Conservation (phyloP, 1,284 basidiomycete species). For the Ceratobasidium sp. region DNA sequence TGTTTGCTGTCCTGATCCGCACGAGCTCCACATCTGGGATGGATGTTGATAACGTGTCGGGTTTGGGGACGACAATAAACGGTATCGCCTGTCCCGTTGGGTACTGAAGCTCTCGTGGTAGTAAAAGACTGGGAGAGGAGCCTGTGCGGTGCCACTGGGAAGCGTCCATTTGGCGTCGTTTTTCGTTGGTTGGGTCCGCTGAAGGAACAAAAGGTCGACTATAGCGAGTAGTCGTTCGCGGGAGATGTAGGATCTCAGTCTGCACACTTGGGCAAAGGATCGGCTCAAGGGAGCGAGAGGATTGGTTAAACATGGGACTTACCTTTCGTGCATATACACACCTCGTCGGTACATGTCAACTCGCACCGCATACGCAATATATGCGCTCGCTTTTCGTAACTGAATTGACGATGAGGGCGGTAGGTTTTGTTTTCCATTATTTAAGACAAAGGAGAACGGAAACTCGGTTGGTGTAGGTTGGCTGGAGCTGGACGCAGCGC, state of each 20-base stretch:
- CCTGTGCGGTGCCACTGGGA: constrained; percentile 9
- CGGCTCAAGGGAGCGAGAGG: neutral
- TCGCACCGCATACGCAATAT: constrained; percentile 33
- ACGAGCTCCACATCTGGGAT: constrained; percentile 23
- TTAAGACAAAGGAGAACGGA: constrained; percentile 24
- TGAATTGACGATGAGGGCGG: constrained; percentile 30
- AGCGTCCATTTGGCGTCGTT: constrained; percentile 26
- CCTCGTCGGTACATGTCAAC: constrained; percentile 40
- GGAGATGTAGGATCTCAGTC: constrained; percentile 34
- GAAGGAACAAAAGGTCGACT: constrained; percentile 22
- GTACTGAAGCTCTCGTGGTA: constrained; percentile 8
- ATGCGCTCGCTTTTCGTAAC: constrained; percentile 8
- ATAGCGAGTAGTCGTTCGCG: constrained; percentile 25
- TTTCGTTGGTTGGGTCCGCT: constrained; percentile 36
- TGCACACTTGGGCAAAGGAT: constrained; percentile 11
- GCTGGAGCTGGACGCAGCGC: neutral
- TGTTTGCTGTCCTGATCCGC: constrained; percentile 2
- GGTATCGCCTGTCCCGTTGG: constrained; percentile 26
- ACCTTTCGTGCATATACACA: constrained; percentile 32
- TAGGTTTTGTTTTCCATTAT: neutral
- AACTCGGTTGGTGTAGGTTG: neutral
- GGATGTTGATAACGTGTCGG: neutral
- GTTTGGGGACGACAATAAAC: neutral
- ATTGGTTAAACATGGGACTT: neutral
- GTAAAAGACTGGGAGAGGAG: constrained; percentile 15